Conservation (phyloP, 2,329 filamentous ascomycete genomes). For the Gremmenia infestans region DNA sequence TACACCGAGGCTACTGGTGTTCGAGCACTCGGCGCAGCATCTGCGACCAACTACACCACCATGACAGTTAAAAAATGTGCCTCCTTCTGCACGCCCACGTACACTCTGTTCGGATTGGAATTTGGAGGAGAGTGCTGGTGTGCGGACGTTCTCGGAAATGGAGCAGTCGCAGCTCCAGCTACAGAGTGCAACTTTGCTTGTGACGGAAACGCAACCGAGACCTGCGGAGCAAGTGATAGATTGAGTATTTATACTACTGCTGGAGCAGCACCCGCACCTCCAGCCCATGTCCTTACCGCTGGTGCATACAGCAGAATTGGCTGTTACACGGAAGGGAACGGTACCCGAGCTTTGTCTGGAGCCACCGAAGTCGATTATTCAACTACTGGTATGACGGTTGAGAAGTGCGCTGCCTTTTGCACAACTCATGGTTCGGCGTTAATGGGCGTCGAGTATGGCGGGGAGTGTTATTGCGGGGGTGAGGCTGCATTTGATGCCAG, state of each 20-base stretch:
- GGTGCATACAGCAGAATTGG: slow-evolving; percentile 5
- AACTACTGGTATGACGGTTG: slow-evolving; percentile 12
- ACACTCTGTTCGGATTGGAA: slow-evolving; percentile 30
- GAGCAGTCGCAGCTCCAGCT: slow-evolving; percentile 7
- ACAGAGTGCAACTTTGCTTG: slow-evolving; percentile 19
- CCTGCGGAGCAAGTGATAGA: slow-evolving; percentile 28
- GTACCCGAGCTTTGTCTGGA: slow-evolving; percentile 37
- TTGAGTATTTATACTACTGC: slow-evolving; percentile 19
- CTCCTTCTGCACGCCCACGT: slow-evolving; percentile 8
- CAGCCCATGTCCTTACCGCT: slow-evolving; percentile 2
- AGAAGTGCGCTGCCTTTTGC: slow-evolving; percentile 18
- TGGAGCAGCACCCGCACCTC: slow-evolving; percentile 3
- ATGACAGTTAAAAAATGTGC: slow-evolving; percentile 10
- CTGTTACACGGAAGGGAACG: slow-evolving; percentile 18
- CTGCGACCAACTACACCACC: slow-evolving; percentile 1
- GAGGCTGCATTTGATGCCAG: slow-evolving; percentile 1
- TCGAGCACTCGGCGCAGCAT: slow-evolving; percentile 5
- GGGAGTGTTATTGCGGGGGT: slow-evolving; percentile 36
- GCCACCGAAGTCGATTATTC: background rate
- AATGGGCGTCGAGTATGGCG: slow-evolving; percentile 42
- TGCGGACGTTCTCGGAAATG: slow-evolving; percentile 19
- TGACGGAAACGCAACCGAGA: slow-evolving; percentile 25
- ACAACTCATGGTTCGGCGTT: slow-evolving; percentile 28
- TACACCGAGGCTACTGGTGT: slow-evolving; percentile 9
- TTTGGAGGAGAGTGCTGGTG: slow-evolving; percentile 29